Evolutionary conservation across 129 eudicot species (phyloP), one percentile per base, ranked within the genome.

Genomic region (Centrapalus pauciflorus): DNA sequence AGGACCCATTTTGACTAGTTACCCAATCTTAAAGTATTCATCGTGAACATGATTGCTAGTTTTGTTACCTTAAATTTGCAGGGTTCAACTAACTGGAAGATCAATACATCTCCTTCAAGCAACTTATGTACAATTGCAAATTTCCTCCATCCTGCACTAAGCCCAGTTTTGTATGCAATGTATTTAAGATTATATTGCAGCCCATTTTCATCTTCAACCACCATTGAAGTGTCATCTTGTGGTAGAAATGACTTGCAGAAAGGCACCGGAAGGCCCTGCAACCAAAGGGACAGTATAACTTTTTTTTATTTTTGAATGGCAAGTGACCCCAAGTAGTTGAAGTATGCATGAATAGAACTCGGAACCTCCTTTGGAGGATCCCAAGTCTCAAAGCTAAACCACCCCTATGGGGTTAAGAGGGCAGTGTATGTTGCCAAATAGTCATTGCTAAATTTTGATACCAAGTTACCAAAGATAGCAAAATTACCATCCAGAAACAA

Each of bases 131-230:
- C 77, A 50, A 79, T 60, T 43, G 88, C 88, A 80, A 83, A 90
- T 50, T 63, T 70, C 52, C 83, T 84, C 97, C 97, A 90, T 10
- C 97, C 97, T 24, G 76, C 97, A 66, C 97, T 86, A 29, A 90
- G 80, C 66, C 90, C 95, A 14, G 76, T 71, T 81, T 62, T 80
- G 16, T 79, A 45, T 21, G 90, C 73, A 50, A 86, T 50, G 77
- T 81, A 90, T 66, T 90, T 90, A n/a, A 84, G 29, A 46, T 73
- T 74, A 75, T 24, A 82, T 51, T 77, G 67, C 40, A 81, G 81
- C 38, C 84, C 90, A 34, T 50, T 75, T 75, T 90, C 88, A 72
- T 80, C 81, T 74, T 83, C 95, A 12, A 79, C 68, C 35, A 58
- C 19, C 30, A 90, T 71, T 3, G 38, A 23, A 61, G 68, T 56